Evolutionary conservation across 2,329 filamentous ascomycete species (phyloP).

Genomic region (Fusarium euwallaceae): DNA sequence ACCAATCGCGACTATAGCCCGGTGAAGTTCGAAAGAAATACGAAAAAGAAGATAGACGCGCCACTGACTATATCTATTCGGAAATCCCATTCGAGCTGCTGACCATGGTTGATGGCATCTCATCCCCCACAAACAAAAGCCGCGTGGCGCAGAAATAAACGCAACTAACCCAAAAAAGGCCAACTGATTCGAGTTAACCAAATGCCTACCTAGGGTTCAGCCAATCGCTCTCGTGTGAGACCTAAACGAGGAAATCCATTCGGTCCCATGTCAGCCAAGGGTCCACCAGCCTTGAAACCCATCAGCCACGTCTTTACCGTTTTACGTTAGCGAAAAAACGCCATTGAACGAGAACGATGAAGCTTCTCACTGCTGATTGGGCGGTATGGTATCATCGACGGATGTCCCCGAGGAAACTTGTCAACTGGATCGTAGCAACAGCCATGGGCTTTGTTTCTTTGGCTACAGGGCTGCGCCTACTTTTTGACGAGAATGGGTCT

Average conservation of each 20-base stretch:
- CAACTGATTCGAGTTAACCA: neutral
- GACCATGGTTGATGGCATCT: neutral
- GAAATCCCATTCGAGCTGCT: slow-evolving; percentile 2
- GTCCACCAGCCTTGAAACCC: neutral
- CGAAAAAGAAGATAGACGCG: neutral
- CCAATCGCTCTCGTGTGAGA: neutral
- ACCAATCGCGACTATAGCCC: neutral
- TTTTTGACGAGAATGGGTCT: neutral
- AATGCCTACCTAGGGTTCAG: neutral
- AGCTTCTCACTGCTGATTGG: neutral
- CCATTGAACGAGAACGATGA: neutral
- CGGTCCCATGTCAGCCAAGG: neutral
- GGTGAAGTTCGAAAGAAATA: neutral
- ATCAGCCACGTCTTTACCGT: neutral
- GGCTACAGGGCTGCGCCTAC: neutral
- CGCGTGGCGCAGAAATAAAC: neutral
- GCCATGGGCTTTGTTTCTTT: slow-evolving; percentile 3
- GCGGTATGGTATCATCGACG: neutral
- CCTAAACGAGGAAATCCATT: slow-evolving; percentile 1
- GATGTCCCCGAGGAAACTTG: slow-evolving; percentile 1
- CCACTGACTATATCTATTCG: neutral
- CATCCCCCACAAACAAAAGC: neutral
- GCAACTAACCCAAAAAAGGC: neutral
- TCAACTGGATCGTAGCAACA: neutral
- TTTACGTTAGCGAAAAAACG: neutral